Conservation (phyloP, 768 basidiomycete genomes). For the Dacryopinax primogenitus region DNA sequence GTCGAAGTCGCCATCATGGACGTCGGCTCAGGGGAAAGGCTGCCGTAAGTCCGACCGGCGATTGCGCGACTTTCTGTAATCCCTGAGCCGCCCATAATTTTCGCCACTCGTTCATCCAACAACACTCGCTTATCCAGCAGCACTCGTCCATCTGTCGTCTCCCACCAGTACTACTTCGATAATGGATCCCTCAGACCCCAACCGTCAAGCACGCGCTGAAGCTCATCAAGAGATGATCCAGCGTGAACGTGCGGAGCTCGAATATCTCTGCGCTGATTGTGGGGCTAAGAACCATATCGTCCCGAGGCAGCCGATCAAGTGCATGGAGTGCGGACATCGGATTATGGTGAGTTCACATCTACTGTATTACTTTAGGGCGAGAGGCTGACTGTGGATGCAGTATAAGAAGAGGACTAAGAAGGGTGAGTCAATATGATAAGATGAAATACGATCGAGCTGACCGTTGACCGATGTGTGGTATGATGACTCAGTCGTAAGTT, state of each 20-base stretch:
- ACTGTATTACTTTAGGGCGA: not conserved
- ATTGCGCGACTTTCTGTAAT: no score
- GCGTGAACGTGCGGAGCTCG: slow-evolving; percentile 41
- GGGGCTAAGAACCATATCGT: slow-evolving; percentile 85
- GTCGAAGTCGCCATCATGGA: no score
- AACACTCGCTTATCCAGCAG: not conserved
- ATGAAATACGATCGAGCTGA: not conserved
- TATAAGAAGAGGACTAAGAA: slow-evolving; percentile 92
- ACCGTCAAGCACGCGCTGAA: not conserved
- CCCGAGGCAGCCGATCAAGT: slow-evolving; percentile 84
- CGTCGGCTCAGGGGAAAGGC: no score
- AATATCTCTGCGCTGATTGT: slow-evolving; percentile 85
- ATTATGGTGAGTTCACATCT: slow-evolving; percentile 46
- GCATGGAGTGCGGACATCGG: slow-evolving; percentile 90
- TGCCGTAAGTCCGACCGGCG: no score
- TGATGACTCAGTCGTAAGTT: slow-evolving; percentile 6
- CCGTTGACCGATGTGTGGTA: slow-evolving; percentile 14
- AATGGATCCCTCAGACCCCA: not conserved
- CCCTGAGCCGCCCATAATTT: not conserved
- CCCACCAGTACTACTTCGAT: not conserved
- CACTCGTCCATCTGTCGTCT: not conserved
- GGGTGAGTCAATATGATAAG: slow-evolving; percentile 43
- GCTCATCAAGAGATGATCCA: not conserved
- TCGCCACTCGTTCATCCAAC: not conserved
- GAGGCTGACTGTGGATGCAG: not conserved